phyloP scores from a whole-genome alignment of 2,329 filamentous ascomycete genomes.

The Trichoderma breve region DNA sequence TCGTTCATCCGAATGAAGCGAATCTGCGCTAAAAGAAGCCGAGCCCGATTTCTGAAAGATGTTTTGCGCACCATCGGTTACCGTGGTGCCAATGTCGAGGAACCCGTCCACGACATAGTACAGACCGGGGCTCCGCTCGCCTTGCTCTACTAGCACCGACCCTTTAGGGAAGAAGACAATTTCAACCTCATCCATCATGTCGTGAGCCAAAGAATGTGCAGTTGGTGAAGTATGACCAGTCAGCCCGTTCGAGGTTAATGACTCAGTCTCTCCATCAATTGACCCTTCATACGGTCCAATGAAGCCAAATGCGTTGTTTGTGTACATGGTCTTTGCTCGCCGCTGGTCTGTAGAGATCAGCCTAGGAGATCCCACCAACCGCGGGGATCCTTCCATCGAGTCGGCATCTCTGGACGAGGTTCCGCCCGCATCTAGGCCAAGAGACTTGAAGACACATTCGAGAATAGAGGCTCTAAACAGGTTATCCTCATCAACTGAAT shows the following conservation, averaged over 20 bases:
- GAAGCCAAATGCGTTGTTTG: conserved; percentile 76
- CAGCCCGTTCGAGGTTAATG: conserved; percentile 69
- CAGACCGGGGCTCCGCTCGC: conserved; percentile 90
- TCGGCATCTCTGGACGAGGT: conserved; percentile 64
- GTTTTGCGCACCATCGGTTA: conserved; percentile 33
- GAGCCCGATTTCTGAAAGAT: conserved; percentile 33
- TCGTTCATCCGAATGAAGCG: conserved; percentile 12
- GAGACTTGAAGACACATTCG: conserved; percentile 92
- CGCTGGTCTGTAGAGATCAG: conserved; percentile 81
- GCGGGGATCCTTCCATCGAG: conserved; percentile 82
- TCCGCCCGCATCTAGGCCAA: conserved; percentile 72
- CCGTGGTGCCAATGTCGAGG: conserved; percentile 83
- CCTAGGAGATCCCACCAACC: conserved; percentile 65
- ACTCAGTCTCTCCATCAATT: conserved; percentile 81
- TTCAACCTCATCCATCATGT: conserved; percentile 88
- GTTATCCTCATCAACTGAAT: conserved; percentile 82
- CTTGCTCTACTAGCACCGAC: conserved; percentile 91
- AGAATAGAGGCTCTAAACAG: conserved; percentile 87
- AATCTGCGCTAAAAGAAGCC: conserved; percentile 24
- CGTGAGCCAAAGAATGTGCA: conserved; percentile 65
- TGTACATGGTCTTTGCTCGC: conserved; percentile 73
- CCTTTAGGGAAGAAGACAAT: conserved; percentile 97
- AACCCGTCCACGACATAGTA: conserved; percentile 99
- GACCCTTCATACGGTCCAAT: conserved; percentile 78
- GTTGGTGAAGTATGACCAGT: conserved; percentile 61